phyloP scores from a whole-genome alignment of 1,284 basidiomycete species.

The Dichomitus squalens region DNA sequence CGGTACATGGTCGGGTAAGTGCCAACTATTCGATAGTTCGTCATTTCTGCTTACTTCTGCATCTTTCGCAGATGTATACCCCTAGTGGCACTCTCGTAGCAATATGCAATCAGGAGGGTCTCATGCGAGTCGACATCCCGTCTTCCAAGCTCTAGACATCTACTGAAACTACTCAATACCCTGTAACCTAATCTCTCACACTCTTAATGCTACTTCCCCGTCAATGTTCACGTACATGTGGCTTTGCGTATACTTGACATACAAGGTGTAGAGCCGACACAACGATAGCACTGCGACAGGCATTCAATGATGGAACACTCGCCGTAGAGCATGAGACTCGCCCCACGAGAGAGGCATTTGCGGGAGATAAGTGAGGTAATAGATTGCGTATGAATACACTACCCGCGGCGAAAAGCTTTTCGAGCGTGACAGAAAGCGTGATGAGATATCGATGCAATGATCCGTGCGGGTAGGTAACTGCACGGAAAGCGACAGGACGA shows the following conservation, averaged over 20 bases:
- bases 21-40: neutral
- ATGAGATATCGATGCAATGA: slow-evolving; percentile 29
- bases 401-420: slow-evolving; percentile 25
- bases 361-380: slow-evolving; percentile 20
- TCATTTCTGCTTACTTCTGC: neutral
- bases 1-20: slow-evolving; percentile 74
- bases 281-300: slow-evolving; percentile 7
- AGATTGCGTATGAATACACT: slow-evolving; percentile 28
- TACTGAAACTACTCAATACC: neutral
- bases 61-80: slow-evolving; percentile 66
- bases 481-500: slow-evolving; percentile 21
- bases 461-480: slow-evolving; percentile 29
- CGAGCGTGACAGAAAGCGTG: slow-evolving; percentile 27
- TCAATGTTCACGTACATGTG: slow-evolving; percentile 2
- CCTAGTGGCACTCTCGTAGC: slow-evolving; percentile 73
- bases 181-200: neutral
- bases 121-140: slow-evolving; percentile 55
- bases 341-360: neutral
- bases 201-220: neutral
- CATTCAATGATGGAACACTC: neutral
- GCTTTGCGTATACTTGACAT: slow-evolving; percentile 7
- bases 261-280: slow-evolving; percentile 13
- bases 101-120: slow-evolving; percentile 84
- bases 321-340: neutral
- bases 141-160: slow-evolving; percentile 13